Base-by-base conservation (phyloP, 2,329 filamentous ascomycete species). In the Monosporascus sp. region DNA sequence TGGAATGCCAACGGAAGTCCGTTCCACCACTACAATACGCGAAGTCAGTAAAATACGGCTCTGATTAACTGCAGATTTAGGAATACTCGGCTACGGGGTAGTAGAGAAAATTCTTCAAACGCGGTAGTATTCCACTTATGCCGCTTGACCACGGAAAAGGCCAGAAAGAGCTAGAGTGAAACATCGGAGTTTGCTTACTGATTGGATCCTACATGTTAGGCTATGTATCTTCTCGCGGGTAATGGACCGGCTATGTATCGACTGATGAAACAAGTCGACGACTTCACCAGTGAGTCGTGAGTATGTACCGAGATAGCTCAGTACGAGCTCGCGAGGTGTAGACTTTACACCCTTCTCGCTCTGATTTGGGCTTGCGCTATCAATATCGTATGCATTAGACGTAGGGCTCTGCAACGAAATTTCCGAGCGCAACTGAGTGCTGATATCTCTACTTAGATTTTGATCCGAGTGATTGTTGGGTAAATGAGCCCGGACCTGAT, bases 241-340 rank as follows among this genome's bases (percentile, higher is more conserved):
- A 24, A 54, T 37, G 7, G 43, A 41, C 20, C 52, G 31, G 31
- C 46, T 51, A 24, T 50, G 54, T 14, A 55, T 31, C 8, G 51
- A 55, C 37, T 55, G 50, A n/a, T 55, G 54, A 20, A 55, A 45
- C 14, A 55, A 48, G 16, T 55, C 51, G 19, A 55, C 43, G 19
- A 45, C 44, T 44, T 55, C 54, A 9, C 51, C 54, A 16, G 46
- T 45, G 11, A 55, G 38, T 26, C 44, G 46, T 16, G 51, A 53
- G 26, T 55, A 49, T 35, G 48, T 53, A 16, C 37, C 43, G 9
- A 53, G 40, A 31, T 53, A 47, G 14, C 48, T 48, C 26, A 53
- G 46, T 2, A 55, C 51, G 11, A 37, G 37, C 16, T 53, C 48
- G 3, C 22, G 41, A 24, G 37, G 22, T 43, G 31, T n/a, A 11